Conservation (phyloP, 1,284 basidiomycete species). For the Stygiomarasmius scandens region DNA sequence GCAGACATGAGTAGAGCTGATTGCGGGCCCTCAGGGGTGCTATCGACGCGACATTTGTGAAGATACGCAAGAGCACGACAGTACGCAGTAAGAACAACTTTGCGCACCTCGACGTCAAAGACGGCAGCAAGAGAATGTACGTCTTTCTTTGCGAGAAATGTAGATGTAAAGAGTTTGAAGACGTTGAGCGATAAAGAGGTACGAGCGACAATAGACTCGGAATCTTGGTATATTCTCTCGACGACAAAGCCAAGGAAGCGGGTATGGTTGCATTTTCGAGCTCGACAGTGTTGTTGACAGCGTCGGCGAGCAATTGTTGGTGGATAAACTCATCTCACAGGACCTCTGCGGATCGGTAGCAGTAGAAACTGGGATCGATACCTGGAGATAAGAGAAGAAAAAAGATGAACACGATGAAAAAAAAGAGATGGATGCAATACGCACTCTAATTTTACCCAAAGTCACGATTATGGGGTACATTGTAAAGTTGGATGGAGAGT, state of each 20-base stretch:
- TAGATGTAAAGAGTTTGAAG: slow-evolving; percentile 77
- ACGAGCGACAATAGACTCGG: slow-evolving; percentile 57
- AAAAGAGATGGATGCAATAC: slow-evolving; percentile 33
- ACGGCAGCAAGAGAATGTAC: slow-evolving; percentile 79
- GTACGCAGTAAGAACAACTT: slow-evolving; percentile 80
- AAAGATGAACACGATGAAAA: slow-evolving; percentile 13
- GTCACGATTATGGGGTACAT: slow-evolving; percentile 69
- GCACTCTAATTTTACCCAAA: slow-evolving; percentile 66
- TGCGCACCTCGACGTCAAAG: slow-evolving; percentile 78
- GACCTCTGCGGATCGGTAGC: slow-evolving; percentile 78
- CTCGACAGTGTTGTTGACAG: slow-evolving; percentile 52
- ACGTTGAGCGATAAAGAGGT: slow-evolving; percentile 73
- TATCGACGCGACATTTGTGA: slow-evolving; percentile 59
- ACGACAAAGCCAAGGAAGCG: slow-evolving; percentile 80
- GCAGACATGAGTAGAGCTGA: slow-evolving; percentile 81
- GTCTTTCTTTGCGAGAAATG: slow-evolving; percentile 77
- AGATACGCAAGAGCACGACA: slow-evolving; percentile 79
- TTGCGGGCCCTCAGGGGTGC: slow-evolving; percentile 65
- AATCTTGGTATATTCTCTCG: slow-evolving; percentile 57
- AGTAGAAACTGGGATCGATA: slow-evolving; percentile 85
- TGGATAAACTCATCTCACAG: slow-evolving; percentile 85
- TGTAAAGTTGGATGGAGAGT: slow-evolving; percentile 37
- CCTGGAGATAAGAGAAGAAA: slow-evolving; percentile 47
- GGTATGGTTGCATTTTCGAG: slow-evolving; percentile 65
- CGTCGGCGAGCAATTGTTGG: slow-evolving; percentile 58